Percentiles rank a stretch among this genome's conserved stretches.
Evolutionary conservation across 1,284 basidiomycete species (phyloP).

Genomic region (Boletus calvinii): DNA sequence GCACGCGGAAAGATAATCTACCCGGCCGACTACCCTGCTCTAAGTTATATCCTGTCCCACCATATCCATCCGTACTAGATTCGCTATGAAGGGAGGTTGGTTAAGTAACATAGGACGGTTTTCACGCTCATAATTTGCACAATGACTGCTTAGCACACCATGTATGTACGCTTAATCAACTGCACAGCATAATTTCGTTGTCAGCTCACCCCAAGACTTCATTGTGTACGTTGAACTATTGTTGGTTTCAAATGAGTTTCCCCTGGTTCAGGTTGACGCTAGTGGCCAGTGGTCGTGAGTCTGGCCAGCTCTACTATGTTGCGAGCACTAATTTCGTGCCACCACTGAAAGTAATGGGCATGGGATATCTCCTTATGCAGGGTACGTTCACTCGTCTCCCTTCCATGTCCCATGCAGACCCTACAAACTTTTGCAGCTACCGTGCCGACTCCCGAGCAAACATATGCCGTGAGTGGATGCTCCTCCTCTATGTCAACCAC

Average conservation of each 20-base stretch:
- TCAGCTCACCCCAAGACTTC: neutral
- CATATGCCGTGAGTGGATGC: slow-evolving; percentile 35
- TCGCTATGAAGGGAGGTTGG: slow-evolving; percentile 5
- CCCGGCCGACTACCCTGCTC: neutral
- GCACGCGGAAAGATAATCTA: slow-evolving; percentile 31
- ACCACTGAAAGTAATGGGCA: slow-evolving; percentile 48
- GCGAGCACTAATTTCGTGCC: slow-evolving; percentile 10
- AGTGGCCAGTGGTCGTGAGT: slow-evolving; percentile 49
- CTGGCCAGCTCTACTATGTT: neutral
- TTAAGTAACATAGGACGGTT: slow-evolving; percentile 6
- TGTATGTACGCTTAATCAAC: slow-evolving; percentile 17
- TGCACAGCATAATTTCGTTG: slow-evolving; percentile 15
- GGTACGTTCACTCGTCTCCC: slow-evolving; percentile 41
- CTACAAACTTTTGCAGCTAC: slow-evolving; percentile 43
- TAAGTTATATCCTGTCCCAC: slow-evolving; percentile 9
- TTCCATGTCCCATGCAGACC: neutral
- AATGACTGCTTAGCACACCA: slow-evolving; percentile 3
- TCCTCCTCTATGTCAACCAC: neutral
- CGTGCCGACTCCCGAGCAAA: slow-evolving; percentile 48
- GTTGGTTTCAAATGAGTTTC: slow-evolving; percentile 36
- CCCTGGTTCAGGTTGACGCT: slow-evolving; percentile 54
- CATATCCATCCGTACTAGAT: slow-evolving; percentile 12
- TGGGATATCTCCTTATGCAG: slow-evolving; percentile 65
- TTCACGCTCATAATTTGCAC: slow-evolving; percentile 17
- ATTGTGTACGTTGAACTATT: neutral